phyloP scores from a whole-genome alignment of 352 stramenopile genomes.

The Globisporangium perplexum region DNA sequence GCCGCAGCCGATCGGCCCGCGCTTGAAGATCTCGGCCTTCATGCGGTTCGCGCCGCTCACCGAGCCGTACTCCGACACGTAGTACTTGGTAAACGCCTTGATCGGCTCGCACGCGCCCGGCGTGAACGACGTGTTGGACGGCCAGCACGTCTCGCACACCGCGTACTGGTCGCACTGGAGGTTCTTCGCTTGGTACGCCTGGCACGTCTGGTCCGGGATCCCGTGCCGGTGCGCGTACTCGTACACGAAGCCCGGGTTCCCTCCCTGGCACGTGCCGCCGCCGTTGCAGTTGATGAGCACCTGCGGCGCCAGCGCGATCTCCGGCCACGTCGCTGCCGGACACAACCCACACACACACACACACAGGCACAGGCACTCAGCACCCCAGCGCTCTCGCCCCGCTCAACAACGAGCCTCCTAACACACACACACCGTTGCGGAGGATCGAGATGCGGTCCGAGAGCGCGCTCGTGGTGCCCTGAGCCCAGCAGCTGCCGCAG shows the following conservation, averaged over 20 bases:
- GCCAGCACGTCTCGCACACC: constrained; percentile 86
- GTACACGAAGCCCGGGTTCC: constrained; percentile 79
- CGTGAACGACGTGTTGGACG: constrained; percentile 84
- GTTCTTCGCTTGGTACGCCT: constrained; percentile 88
- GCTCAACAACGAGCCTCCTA: background rate
- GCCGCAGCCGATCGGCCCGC: constrained; percentile 86
- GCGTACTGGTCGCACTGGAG: constrained; percentile 68
- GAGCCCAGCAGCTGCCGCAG: constrained; percentile 91
- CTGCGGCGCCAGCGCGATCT: constrained; percentile 74
- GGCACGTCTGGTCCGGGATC: constrained; percentile 91
- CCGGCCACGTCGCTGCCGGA: constrained; percentile 61
- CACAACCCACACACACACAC: too few species aligned
- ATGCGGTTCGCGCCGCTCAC: constrained; percentile 84
- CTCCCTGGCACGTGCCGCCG: constrained; percentile 69
- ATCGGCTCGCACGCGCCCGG: constrained; percentile 78
- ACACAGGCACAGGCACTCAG: constrained; percentile 7
- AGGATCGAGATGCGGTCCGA: constrained; percentile 91
- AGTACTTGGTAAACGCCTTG: constrained; percentile 87
- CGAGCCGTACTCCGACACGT: constrained; percentile 86
- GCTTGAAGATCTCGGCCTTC: constrained; percentile 92
- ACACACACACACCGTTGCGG: constrained; percentile 52
- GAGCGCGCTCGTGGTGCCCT: constrained; percentile 84
- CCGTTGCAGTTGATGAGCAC: constrained; percentile 85
- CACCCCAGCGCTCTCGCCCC: background rate
- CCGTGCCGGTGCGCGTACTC: constrained; percentile 85